Evolutionary conservation across 495 filamentous ascomycete species (phyloP), one percentile per base, ranked within the genome.

Genomic region (Rostrohypoxylon terebratum): DNA sequence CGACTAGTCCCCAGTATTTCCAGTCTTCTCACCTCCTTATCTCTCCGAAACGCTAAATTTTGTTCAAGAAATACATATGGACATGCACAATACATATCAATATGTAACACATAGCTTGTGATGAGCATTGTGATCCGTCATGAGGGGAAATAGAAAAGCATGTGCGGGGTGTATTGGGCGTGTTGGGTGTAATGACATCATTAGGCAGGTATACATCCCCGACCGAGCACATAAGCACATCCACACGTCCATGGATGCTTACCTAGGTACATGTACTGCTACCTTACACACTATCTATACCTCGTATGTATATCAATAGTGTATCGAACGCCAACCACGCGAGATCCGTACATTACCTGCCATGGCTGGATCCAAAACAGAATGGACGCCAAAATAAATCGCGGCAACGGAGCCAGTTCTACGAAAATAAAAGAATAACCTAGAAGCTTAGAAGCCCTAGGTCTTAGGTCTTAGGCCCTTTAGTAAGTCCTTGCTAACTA

Each of bases 171-270:
- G 58, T 28, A 33, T 23, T 18, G 69, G 69, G 59, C 23, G 50
- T 28, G 23, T 23, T 18, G 42, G 42, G 42, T 45, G n/a, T 45
- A 7, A 72, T 72, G 69, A 72, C 69, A 72, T 72, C 69, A 72
- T 72, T 45, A 65, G 28, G 47, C 25, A 42, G 45, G 28, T 66
- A 61, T 64, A 65, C 53, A 64, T 54, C 36, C 38, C 20, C 47
- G 6, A 16, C 34, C 54, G 34, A 55, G 61, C 45, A 68, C 38
- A 42, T 42, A 45, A 55, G 61, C 45, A 68, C n/a, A n/a, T n/a
- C n/a, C n/a, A n/a, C n/a, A n/a, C n/a, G n/a, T n/a, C n/a, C n/a
- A n/a, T n/a, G n/a, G 6, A 28, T 28, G 28, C 28, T 28, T 28
- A 28, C 23, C 10, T 48, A 61, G 47, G 21, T 23, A 36, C 20